Evolutionary conservation across 2,329 filamentous ascomycete genomes (phyloP), one percentile per base, ranked within the genome.

Genomic region (Diplodia scrobiculata): DNA sequence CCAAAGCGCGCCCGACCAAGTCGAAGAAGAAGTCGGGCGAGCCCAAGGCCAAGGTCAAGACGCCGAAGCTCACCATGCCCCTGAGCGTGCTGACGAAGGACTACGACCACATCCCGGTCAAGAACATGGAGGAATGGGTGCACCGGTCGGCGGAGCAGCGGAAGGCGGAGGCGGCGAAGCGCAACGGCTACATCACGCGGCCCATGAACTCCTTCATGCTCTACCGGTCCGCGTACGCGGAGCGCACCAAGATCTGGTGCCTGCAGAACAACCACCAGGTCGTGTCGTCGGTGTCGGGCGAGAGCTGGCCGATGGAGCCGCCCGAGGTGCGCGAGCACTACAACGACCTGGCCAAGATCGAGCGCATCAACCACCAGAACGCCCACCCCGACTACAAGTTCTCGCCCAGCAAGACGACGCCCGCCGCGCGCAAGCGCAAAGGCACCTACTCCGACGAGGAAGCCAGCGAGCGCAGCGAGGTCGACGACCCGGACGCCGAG

Each of bases 201-300:
- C 93, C 95, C 2, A 96, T 97, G 89, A 99, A 99, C 77, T 94
- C 91, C 0, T 99, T 98, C 81, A 97, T 99, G 90, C 83, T 99
- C 60, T 99, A 99, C 77, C 89, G 95, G 50, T 97, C 95, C 70
- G 91, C 92, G 6, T 97, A 91, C 74, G 91, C 96, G 68, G 91
- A 95, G 68, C 84, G 92, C 36, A 91, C 91, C 67, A 97, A 97
- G 78, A 83, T 86, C 62, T 91, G 88, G 83, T 91, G 90, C 71
- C 82, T 86, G 14, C 88, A 95, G 72, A 94, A 95, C 77, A 97
- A 98, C 79, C 94, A 99, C 76, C 94, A 99, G 76, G 82, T 95
- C 41, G 90, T 98, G 29, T 98, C 94, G 1, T 87, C 88, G 53
- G 87, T 95, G n/a, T 92, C 91, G 66, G 95, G 93, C 32, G 82